Evolutionary conservation across 164 flowering plant genomes (phyloP).

Genomic region (Santalum album): DNA sequence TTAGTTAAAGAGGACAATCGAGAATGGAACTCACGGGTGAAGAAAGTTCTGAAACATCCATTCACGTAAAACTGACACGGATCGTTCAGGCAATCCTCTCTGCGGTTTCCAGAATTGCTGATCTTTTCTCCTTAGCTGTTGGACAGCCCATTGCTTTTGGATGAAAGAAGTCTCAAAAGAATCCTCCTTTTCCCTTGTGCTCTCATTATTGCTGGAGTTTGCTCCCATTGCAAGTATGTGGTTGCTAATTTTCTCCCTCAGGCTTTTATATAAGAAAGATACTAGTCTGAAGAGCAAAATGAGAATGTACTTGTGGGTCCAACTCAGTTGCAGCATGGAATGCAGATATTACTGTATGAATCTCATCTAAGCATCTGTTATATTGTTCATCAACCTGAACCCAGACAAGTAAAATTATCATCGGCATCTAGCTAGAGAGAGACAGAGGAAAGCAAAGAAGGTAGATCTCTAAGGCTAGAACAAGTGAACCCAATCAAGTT

Average conservation of each 20-base stretch:
- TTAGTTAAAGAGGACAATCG: no score
- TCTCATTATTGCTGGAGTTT: conserved; percentile 12
- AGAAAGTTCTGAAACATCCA: conserved; percentile 99
- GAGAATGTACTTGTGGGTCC: conserved; percentile 59
- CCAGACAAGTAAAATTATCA: conserved; percentile 1
- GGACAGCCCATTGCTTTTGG: conserved; percentile 81
- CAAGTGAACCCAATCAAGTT: neutral
- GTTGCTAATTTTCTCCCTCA: conserved; percentile 66
- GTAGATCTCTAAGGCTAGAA: neutral
- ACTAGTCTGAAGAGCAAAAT: conserved; percentile 72
- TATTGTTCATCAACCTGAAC: conserved; percentile 71
- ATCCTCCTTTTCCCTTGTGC: conserved; percentile 26
- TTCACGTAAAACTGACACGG: conserved; percentile 80
- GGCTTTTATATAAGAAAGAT: conserved; percentile 42
- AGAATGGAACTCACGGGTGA: conserved; percentile 64
- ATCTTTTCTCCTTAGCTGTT: conserved; percentile 65
- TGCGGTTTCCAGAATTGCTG: conserved; percentile 88
- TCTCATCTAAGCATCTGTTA: conserved; percentile 66
- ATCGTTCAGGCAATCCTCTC: conserved; percentile 91
- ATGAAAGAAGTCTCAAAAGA: conserved; percentile 51
- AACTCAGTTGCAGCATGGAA: conserved; percentile 78
- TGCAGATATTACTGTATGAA: conserved; percentile 66
- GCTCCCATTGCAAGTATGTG: conserved; percentile 52
- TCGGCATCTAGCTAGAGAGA: neutral
- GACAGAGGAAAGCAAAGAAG: neutral